Conservation (phyloP, 495 filamentous ascomycete genomes). For the Xylaria palmicola region DNA sequence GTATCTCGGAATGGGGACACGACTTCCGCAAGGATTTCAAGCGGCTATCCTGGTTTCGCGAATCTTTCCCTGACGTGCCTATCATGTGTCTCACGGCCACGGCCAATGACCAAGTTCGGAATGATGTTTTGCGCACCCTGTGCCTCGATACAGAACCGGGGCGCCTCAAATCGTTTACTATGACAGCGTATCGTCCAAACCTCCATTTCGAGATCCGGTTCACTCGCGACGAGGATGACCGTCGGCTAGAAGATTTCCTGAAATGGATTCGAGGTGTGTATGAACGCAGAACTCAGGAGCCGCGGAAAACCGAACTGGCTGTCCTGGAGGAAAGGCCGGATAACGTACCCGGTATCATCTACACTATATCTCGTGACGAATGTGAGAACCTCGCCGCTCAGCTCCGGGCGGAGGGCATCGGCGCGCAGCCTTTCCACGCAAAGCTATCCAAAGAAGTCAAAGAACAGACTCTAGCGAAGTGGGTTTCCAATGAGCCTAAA, state of each 20-base stretch:
- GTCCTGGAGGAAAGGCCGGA: constrained; percentile 51
- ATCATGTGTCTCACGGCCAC: constrained; percentile 91
- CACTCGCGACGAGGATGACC: constrained; percentile 69
- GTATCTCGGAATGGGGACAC: constrained; percentile 97
- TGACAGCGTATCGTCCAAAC: constrained; percentile 77
- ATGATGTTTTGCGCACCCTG: constrained; percentile 75
- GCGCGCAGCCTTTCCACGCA: constrained; percentile 71
- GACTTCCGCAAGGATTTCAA: constrained; percentile 95
- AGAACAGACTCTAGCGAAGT: constrained; percentile 63
- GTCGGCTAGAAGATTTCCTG: constrained; percentile 66
- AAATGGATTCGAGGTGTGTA: constrained; percentile 72
- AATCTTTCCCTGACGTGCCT: constrained; percentile 75
- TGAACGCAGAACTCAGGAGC: constrained; percentile 54
- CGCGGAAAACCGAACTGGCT: constrained; percentile 51
- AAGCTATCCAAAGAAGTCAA: constrained; percentile 61
- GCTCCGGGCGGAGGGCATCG: constrained; percentile 60
- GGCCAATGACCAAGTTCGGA: constrained; percentile 73
- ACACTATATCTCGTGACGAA: constrained; percentile 75
- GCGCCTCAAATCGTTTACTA: constrained; percentile 71
- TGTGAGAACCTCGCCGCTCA: constrained; percentile 71
- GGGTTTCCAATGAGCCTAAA: constrained; percentile 69
- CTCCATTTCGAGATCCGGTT: constrained; percentile 94
- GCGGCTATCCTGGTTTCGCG: constrained; percentile 82
- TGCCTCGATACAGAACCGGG: constrained; percentile 54
- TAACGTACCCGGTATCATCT: constrained; percentile 82